Evolutionary conservation across 2,329 filamentous ascomycete species (phyloP), one percentile per base, ranked within the genome.

Genomic region (Ophiostoma sp.): DNA sequence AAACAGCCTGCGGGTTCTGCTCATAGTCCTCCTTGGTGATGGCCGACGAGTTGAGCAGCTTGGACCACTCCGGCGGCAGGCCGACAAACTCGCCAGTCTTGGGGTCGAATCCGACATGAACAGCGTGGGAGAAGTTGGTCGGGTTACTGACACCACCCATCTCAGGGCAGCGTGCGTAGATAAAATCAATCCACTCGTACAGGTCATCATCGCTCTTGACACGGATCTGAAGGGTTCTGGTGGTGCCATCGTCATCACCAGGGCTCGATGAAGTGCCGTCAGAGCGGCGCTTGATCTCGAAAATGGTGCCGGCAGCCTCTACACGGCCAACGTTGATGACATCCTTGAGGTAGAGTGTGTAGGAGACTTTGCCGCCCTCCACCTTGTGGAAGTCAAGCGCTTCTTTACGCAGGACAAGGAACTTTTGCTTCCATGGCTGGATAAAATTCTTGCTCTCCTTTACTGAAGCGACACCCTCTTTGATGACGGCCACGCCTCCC

Each of bases 1-100:
- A 89, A 35, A 88, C 90, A 71, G 88, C 93, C 82, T 94, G 90
- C 5, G 95, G 95, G 77, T 99, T 97, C 77, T 95, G 94, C 81
- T 96, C 93, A 80, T 98, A 98, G 79, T 99, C 95, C 77, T 99
- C 95, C 80, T 97, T 97, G 72, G 95, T 98, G 77, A 99, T 95
- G 71, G 95, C 95, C 2, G 95, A 98, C 10, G 93, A 94, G 77
- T 95, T 98, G 74, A 99, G 85, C 68, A 99, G 85, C 80, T 96
- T 96, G 77, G 96, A 95, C 95, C 95, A 99, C 82, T 99, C 95
- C 5, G 93, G 90, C 1, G 95, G 95, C 75, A 99, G 81, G 54
- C 95, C 95, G 67, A 96, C 93, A 76, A 99, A 99, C 75, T 95
- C 93, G 73, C 95, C 95, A 2, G 93, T 97, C 76, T 93, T 90